Base-by-base conservation (phyloP, 257 asterid genomes). In the Verbena officinalis region DNA sequence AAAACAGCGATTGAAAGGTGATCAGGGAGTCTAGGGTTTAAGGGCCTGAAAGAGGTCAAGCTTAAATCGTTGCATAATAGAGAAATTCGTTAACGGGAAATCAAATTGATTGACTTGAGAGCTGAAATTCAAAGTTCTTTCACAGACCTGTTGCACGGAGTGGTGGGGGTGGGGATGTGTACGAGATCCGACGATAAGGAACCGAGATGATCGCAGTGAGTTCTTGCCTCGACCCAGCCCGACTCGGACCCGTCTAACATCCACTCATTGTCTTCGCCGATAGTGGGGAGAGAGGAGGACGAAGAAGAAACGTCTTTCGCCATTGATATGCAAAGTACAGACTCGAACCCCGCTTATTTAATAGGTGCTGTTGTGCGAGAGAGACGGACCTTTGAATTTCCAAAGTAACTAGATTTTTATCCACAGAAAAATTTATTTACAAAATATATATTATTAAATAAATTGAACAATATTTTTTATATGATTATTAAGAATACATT, bases 211-310 rank as follows among this genome's bases (percentile, higher is more conserved):
- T 90, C 95, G 76, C 99, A 93, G 81, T 76, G 89, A 48, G 90
- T 84, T 62, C 84, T 82, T 67, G 97, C 88, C 77, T 93, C 95
- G 54, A 93, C 96, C 95, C 96, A 90, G 8, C 96, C 99, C 40
- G 92, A 74, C 27, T 77, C 95, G 2, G 79, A 84, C 9, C 96
- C 96, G 65, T 84, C 72, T n/a, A 85, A 36, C 34, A 56, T 33
- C 64, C 75, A 63, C 5, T 70, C 72, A n/a, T 77, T 78, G 43
- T 75, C 89, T 36, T 74, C 83, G 46, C 52, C 69, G 0, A 39
- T 43, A 15, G 38, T 12, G 45, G 62, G 60, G 20, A 69, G 16
- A 24, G 81, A 40, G 10, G 87, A 72, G 8, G 86, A 90, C 2
- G 90, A 77, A 4, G 83, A 68, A 59, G 74, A 36, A 36, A 36